Evolutionary conservation across 176 grass and related monocot genomes (phyloP).

Genomic region (Canna indica): DNA sequence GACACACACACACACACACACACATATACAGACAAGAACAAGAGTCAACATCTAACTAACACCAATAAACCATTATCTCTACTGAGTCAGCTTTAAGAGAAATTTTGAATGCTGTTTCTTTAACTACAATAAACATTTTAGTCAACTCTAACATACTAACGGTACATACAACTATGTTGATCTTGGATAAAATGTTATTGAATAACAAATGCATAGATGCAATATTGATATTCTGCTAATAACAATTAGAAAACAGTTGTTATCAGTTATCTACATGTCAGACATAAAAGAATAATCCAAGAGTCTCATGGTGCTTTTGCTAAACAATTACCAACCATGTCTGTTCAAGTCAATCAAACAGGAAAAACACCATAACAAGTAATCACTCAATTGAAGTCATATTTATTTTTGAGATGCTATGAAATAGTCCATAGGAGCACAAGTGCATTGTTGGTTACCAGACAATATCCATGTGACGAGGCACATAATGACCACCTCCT

Average conservation of each 20-base stretch:
- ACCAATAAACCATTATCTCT: not conserved
- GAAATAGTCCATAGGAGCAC: not conserved
- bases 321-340: no score
- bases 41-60: not conserved
- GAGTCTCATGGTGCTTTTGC: no score
- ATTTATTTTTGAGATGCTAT: not conserved
- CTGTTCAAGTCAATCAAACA: no score
- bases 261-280: not conserved
- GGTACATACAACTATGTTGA: no score
- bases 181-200: no score
- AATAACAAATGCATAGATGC: no score
- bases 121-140: not conserved
- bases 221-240: no score
- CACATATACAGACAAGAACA: not conserved
- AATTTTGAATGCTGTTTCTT: not conserved
- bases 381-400: no score
- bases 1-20: no score
- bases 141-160: no score
- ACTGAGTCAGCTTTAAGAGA: not conserved
- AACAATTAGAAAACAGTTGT: not conserved
- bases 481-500: conserved; percentile 88
- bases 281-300: not conserved
- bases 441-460: conserved; percentile 36
- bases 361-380: no score
- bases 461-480: conserved; percentile 82